phyloP scores from a whole-genome alignment of 495 filamentous ascomycete genomes.

The Hypoxylon crocopeplum region DNA sequence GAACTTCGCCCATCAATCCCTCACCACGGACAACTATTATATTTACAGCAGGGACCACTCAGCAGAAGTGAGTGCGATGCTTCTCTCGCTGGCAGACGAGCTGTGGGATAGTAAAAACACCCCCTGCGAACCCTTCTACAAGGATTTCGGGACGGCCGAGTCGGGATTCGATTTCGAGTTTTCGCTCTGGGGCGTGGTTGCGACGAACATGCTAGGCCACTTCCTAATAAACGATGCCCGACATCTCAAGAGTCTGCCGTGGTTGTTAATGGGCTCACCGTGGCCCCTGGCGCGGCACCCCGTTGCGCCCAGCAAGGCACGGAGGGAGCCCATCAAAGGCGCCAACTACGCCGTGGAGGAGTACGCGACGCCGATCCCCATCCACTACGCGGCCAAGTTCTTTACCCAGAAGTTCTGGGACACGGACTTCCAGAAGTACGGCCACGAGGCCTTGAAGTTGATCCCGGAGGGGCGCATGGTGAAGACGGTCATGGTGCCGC shows the following conservation, averaged over 20 bases:
- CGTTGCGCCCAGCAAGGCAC: neutral
- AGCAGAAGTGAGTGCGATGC: neutral
- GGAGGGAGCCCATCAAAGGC: neutral
- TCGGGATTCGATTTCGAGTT: constrained; percentile 39
- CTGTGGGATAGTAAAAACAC: neutral
- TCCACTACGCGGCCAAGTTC: constrained; percentile 27
- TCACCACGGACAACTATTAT: neutral
- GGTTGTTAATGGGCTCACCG: neutral
- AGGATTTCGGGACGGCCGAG: constrained; percentile 12
- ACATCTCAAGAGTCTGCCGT: neutral
- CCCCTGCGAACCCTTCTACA: constrained; percentile 26
- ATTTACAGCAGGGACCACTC: neutral
- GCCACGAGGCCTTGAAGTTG: constrained; percentile 24
- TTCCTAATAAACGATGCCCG: neutral
- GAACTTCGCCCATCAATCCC: constrained; percentile 6
- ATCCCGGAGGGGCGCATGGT: neutral
- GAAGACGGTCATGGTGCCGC: constrained; percentile 1
- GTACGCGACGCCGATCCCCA: constrained; percentile 15
- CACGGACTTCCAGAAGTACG: constrained; percentile 10
- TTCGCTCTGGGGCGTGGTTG: constrained; percentile 7
- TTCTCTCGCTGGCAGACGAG: neutral
- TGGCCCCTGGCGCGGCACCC: neutral
- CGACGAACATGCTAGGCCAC: neutral
- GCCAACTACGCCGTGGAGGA: neutral
- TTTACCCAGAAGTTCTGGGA: constrained; percentile 40